Evolutionary conservation across 495 filamentous ascomycete species (phyloP), one percentile per base, ranked within the genome.

Genomic region (Mytilinidion resinicola): DNA sequence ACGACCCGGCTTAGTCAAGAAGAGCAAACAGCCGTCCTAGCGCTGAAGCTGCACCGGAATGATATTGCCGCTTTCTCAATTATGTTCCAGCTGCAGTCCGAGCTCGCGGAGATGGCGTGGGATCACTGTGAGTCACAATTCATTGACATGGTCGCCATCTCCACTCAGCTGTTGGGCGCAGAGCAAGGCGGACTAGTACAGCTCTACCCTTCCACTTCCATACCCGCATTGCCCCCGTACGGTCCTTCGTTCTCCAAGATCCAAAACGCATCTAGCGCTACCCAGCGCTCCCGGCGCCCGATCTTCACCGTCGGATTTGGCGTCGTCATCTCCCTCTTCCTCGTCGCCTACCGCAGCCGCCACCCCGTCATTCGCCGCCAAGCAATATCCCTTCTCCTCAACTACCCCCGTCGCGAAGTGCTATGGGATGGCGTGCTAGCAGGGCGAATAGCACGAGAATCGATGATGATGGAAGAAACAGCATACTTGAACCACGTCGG

Each of bases 381-480:
- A 34, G 55, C 59, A 9, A 56, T 62, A 36, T 37, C 20, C 0
- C 9, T 66, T 41, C 15, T 66, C 17, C 51, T 62, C 1, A 46
- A 53, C 39, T 59, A 56, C 49, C 63, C 63, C 1, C 55, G 63
- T 1, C 37, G 63, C 9, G 63, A 66, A 25, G 63, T 59, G 9
- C 42, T 62, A 5, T 66, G 63, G 63, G 63, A 66, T 43, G 56
- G 63, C 47, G 52, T 66, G 4, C 8, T 66, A 14, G 59, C 59
- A 10, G 63, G 63, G 1, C 55, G 52, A 12, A 54, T 66, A 21
- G 63, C 63, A 10, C 53, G 37, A 52, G 55, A 62, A 41, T 14
- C 33, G 12, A 49, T 62, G 35, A 43, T 41, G 12, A 25, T 66
- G 11, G 63, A 66, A 42, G 63, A 66, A 34, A 30, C 43, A n/a